A percentile compares a stretch with the other conserved stretches of the same genome.
These are phyloP conservation scores for Coemansia sp. DNA, from an alignment of 192 early-diverging fungal species.

Conservation along the genomic window DNA sequence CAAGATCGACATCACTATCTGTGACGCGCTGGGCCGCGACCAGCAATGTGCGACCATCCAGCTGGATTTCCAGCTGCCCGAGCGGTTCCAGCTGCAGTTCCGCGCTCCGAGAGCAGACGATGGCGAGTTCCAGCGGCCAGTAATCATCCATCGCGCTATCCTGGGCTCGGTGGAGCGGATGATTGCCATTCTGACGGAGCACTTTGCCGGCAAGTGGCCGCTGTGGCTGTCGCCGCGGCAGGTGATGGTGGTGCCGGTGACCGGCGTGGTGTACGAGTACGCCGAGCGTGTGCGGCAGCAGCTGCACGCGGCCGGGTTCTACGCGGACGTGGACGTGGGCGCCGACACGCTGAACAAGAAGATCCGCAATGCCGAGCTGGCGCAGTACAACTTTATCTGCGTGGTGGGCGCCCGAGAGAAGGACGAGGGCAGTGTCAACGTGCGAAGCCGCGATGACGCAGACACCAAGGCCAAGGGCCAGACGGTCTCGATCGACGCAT, in stretches of 20 bases:
- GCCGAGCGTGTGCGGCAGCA: constrained; percentile 66
- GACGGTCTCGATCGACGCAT: constrained; percentile 67
- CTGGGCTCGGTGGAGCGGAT: constrained; percentile 95
- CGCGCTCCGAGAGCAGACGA: constrained; percentile 63
- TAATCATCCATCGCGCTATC: constrained; percentile 98
- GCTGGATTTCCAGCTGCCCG: constrained; percentile 96
- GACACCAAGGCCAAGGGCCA: constrained; percentile 79
- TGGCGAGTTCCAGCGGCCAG: constrained; percentile 68
- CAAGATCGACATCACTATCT: constrained; percentile 97
- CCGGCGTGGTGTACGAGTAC: constrained; percentile 72
- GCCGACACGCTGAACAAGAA: constrained; percentile 93
- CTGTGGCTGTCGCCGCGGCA: constrained; percentile 98
- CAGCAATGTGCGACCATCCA: constrained; percentile 98
- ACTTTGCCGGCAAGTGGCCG: constrained; percentile 96
- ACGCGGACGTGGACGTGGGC: constrained; percentile 79
- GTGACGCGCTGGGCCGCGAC: constrained; percentile 84
- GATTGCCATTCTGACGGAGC: constrained; percentile 93
- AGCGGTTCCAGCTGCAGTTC: constrained; percentile 87
- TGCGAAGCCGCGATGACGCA: constrained; percentile 81
- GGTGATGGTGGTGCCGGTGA: constrained; percentile 85
- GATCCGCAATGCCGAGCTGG: constrained; percentile 91
- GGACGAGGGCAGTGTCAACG: constrained; percentile 81
- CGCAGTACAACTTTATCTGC: constrained; percentile 96
- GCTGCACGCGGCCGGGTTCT: constrained; percentile 70
- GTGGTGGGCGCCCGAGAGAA: constrained; percentile 88